phyloP scores from a whole-genome alignment of 352 stramenopile species.

The Phytophthora rubi region DNA sequence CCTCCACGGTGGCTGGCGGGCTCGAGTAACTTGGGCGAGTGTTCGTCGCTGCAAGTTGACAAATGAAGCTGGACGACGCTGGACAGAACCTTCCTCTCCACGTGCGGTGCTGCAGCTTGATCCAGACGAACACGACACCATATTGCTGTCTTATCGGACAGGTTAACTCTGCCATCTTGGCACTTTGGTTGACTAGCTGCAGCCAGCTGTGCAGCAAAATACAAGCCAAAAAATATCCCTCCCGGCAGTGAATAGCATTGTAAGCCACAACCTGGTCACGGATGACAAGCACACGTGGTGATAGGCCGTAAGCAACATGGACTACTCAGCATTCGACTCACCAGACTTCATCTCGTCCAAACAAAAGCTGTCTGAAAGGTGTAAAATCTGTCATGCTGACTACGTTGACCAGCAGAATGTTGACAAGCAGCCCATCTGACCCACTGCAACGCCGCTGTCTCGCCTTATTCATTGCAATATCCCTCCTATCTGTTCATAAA shows the following conservation, averaged over 20 bases:
- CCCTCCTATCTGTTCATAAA: conserved; percentile 28
- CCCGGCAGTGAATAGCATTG: not conserved
- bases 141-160: conserved; percentile 25
- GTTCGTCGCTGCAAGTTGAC: conserved; percentile 17
- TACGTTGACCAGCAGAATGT: not conserved
- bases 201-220: conserved; percentile 5
- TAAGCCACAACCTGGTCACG: conserved; percentile 10
- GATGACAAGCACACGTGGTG: not conserved
- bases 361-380: not conserved
- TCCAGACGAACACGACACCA: conserved; percentile 19
- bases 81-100: not conserved
- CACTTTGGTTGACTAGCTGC: not conserved
- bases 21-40: conserved; percentile 11
- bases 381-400: not conserved
- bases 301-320: conserved; percentile 4
- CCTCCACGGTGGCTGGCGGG: conserved; percentile 15
- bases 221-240: conserved; percentile 5
- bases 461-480: conserved; percentile 17
- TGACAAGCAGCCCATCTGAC: not conserved
- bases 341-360: not conserved
- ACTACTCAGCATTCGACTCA: not conserved
- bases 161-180: conserved; percentile 25
- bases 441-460: conserved; percentile 9
- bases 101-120: not conserved
- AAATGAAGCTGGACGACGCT: not conserved